Evolutionary conservation across 306 rosid species (phyloP), one percentile per base, ranked within the genome.

Genomic region (Dryas alaskensis): DNA sequence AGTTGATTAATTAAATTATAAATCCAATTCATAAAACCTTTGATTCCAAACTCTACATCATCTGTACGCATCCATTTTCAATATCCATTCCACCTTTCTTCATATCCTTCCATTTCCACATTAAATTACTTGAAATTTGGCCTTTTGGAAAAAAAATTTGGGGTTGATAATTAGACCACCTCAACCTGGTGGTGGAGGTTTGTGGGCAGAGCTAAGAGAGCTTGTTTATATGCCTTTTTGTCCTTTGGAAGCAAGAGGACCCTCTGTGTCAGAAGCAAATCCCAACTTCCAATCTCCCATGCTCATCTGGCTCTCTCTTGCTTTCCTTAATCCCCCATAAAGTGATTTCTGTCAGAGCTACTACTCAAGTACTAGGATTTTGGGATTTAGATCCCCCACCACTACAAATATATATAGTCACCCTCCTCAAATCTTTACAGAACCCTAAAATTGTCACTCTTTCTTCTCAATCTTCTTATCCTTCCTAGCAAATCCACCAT

Each of bases 241-340:
- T 79, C 70, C 73, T 67, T 54, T 22, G 53, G 44, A 42, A 83
- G 16, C 66, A 47, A 63, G 73, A 67, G 55, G 72, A 2, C 82
- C 81, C 73, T 43, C 44, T 58, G 69, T 79, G 86, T 83, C 82
- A 80, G 77, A 79, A 79, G 75, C 10, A 67, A 68, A 66, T 48
- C 82, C 48, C 78, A 73, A 11, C 68, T 45, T 27, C 79, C 75
- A 45, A 63, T 62, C 49, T 27, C n/a, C 66, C 37, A 31, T 31
- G 37, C 37, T 31, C 37, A 31, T 31, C 37, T 31, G 37, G 37
- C 37, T 31, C 37, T 31, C 37, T 31, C 37, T 31, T 31, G 1
- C 2, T 31, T 27, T 31, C 37, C 37, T 31, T 31, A 31, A 31
- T 31, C 2, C 37, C 37, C 37, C 37, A 31, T 31, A 31, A 66